Conservation (phyloP, 2,329 filamentous ascomycete species). For the Fusarium dimerum region DNA sequence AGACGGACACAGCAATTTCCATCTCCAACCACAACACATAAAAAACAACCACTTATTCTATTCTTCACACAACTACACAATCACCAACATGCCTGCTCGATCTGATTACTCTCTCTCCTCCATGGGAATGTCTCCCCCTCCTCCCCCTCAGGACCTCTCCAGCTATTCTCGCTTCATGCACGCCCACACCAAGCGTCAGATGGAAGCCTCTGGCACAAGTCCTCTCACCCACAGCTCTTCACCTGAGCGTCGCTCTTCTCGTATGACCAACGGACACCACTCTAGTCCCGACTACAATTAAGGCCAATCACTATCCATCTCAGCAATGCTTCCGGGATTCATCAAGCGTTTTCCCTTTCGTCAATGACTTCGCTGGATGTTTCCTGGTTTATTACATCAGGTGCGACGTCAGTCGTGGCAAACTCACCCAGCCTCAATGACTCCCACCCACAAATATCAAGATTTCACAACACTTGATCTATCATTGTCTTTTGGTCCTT, state of each 20-base stretch:
- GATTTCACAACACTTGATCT: not conserved
- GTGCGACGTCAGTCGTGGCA: constrained; percentile 20
- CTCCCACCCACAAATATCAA: not conserved
- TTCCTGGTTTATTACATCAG: constrained; percentile 14
- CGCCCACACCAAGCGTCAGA: constrained; percentile 65
- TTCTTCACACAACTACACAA: constrained; percentile 17
- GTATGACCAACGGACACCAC: constrained; percentile 33
- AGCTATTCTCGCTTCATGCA: constrained; percentile 64
- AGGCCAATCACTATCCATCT: constrained; percentile 2
- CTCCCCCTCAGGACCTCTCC: constrained; percentile 49
- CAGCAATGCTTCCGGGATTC: not conserved
- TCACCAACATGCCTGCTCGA: constrained; percentile 37
- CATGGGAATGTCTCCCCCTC: constrained; percentile 37
- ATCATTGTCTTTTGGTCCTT: not conserved
- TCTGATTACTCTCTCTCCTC: constrained; percentile 40
- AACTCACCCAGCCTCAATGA: constrained; percentile 12
- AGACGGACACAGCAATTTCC: not conserved
- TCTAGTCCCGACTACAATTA: constrained; percentile 16
- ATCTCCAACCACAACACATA: not conserved
- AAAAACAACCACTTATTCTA: not conserved
- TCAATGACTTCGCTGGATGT: too few relatives aligned
- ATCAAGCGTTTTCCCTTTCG: not conserved
- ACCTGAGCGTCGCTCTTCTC: constrained; percentile 9
- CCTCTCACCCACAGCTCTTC: constrained; percentile 13
- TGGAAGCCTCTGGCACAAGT: constrained; percentile 52